Percentiles rank a stretch among this genome's conserved stretches.
Conservation (phyloP, 2,329 filamentous ascomycete genomes). For the Botryosphaeria dothidea region DNA sequence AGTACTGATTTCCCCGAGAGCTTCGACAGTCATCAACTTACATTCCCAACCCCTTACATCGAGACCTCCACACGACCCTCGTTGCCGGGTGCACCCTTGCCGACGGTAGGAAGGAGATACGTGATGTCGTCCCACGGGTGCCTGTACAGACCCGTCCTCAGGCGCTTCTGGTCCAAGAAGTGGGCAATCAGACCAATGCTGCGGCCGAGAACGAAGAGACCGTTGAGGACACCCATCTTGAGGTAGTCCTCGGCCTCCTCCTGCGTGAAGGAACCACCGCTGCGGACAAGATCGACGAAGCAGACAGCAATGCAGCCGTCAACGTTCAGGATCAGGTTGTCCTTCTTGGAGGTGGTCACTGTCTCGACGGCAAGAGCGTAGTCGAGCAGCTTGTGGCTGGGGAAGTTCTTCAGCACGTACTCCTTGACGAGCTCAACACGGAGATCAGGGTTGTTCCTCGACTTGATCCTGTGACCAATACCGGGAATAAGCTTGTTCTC, state of each 20-base stretch:
- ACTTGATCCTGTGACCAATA: constrained; percentile 99
- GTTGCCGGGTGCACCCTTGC: constrained; percentile 38
- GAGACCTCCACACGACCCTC: constrained; percentile 45
- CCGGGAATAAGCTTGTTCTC: constrained; percentile 99
- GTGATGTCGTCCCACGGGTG: constrained; percentile 98
- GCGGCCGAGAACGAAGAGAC: constrained; percentile 96
- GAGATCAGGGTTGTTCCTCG: constrained; percentile 98
- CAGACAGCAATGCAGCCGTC: constrained; percentile 97
- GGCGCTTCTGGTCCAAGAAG: constrained; percentile 99
- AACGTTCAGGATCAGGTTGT: constrained; percentile 99
- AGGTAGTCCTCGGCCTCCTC: constrained; percentile 99
- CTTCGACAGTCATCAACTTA: background rate
- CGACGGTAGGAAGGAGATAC: constrained; percentile 40
- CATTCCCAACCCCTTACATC: background rate
- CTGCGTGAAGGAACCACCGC: constrained; percentile 92
- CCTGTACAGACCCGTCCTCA: constrained; percentile 93
- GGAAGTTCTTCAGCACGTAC: constrained; percentile 97
- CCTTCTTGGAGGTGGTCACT: constrained; percentile 99
- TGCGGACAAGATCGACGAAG: constrained; percentile 96
- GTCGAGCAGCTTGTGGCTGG: constrained; percentile 96
- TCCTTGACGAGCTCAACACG: constrained; percentile 99
- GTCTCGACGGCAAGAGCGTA: constrained; percentile 97
- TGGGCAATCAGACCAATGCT: constrained; percentile 99
- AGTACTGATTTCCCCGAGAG: background rate
- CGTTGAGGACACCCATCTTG: constrained; percentile 98